A percentile compares a stretch with the other conserved stretches of the same genome.
Evolutionary conservation across 352 stramenopile genomes (phyloP).

Genomic region (Halophytophthora polymorphica): DNA sequence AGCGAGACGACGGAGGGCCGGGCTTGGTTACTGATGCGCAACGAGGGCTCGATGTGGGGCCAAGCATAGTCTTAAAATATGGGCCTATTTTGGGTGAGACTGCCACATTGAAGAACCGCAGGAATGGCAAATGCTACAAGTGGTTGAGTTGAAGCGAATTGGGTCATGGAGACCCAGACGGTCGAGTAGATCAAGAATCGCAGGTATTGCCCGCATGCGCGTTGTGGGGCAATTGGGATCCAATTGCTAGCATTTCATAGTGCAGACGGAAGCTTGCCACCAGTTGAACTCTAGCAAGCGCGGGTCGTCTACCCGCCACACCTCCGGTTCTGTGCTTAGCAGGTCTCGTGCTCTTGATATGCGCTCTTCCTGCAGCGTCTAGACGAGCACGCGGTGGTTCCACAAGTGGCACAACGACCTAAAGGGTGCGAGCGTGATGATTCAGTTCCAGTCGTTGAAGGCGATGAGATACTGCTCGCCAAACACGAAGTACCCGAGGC

Average conservation of each 20-base stretch:
- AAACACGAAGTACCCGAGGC: constrained; percentile 23
- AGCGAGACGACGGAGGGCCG: too few relatives aligned
- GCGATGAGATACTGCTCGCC: constrained; percentile 17
- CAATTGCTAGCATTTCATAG: background rate
- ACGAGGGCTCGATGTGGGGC: too few relatives aligned
- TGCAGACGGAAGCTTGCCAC: constrained; percentile 9
- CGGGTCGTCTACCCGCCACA: constrained; percentile 19
- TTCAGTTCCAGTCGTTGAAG: constrained; percentile 21
- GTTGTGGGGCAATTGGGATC: too few relatives aligned
- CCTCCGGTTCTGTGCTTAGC: constrained; percentile 4
- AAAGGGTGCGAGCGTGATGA: constrained; percentile 11
- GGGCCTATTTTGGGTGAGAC: too few relatives aligned
- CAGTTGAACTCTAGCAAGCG: constrained; percentile 6
- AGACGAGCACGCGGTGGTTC: constrained; percentile 23
- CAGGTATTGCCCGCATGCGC: too few relatives aligned
- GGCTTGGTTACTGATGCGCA: too few relatives aligned
- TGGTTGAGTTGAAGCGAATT: too few relatives aligned
- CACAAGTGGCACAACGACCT: constrained; percentile 16
- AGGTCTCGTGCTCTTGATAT: constrained; percentile 2
- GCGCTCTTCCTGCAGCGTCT: constrained; percentile 11
- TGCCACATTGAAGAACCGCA: too few relatives aligned
- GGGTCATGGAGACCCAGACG: too few relatives aligned
- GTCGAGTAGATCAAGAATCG: too few relatives aligned
- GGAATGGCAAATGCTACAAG: too few relatives aligned
- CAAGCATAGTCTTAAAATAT: too few relatives aligned